Evolutionary conservation across 2,329 filamentous ascomycete genomes (phyloP).

Genomic region (Verticillium klebahnii): DNA sequence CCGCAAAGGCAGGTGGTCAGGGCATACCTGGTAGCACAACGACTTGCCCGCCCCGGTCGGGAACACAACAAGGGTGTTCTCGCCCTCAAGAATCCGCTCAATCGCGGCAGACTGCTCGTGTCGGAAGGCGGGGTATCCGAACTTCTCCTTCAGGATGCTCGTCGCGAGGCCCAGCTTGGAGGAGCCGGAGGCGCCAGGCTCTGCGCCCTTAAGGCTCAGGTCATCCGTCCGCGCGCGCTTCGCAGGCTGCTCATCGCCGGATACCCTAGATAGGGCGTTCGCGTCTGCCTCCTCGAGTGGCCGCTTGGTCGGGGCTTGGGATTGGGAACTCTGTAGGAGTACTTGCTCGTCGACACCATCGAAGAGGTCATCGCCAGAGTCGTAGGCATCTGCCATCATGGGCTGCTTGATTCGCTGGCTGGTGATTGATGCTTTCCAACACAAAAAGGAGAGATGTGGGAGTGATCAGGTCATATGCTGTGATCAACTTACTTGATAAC

Average conservation of each 20-base stretch:
- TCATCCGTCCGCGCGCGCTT: not conserved
- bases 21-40: constrained; percentile 40
- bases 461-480: too few relatives aligned
- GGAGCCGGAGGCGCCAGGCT: not conserved
- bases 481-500: not conserved
- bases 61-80: constrained; percentile 39
- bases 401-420: too few relatives aligned
- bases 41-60: constrained; percentile 47
- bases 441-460: too few relatives aligned
- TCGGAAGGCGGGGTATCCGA: constrained; percentile 34
- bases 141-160: constrained; percentile 29
- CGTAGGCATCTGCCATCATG: constrained; percentile 13
- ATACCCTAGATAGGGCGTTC: not conserved
- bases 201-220: not conserved
- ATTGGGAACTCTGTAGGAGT: constrained; percentile 3
- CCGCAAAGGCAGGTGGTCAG: too few relatives aligned
- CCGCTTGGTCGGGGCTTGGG: not conserved
- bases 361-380: constrained; percentile 21
- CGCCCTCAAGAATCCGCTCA: constrained; percentile 26
- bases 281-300: not conserved
- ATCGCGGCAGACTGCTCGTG: constrained; percentile 41
- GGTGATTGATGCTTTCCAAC: too few relatives aligned
- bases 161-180: constrained; percentile 12
- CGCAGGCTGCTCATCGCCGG: not conserved
- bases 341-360: constrained; percentile 13